phyloP scores from a whole-genome alignment of 208 protist genomes.

The Naegleria gruberi region DNA sequence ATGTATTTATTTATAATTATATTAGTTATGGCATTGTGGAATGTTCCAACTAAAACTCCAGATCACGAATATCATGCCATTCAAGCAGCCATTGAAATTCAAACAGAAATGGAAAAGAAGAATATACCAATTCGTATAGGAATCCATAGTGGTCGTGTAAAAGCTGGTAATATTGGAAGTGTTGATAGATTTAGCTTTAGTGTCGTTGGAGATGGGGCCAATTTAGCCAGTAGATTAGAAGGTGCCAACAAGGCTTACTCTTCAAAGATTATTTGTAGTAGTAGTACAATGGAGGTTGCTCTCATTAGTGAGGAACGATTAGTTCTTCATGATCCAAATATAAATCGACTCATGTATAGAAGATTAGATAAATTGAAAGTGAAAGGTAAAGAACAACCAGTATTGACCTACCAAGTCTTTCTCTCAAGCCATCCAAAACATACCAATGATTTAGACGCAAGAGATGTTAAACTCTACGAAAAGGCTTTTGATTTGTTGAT shows the following conservation, averaged over 20 bases:
- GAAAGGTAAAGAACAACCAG: background rate
- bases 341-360: background rate
- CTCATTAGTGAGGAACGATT: background rate
- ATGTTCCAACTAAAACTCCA: background rate
- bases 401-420: background rate
- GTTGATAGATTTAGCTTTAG: background rate
- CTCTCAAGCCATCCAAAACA: background rate
- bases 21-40: conserved; percentile 9
- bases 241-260: background rate
- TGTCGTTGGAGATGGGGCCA: background rate
- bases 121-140: background rate
- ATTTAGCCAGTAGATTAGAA: background rate
- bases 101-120: background rate
- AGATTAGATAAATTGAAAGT: background rate
- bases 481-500: background rate
- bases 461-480: background rate
- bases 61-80: background rate
- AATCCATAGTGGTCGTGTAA: background rate
- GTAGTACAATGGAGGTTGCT: background rate
- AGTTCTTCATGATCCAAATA: background rate
- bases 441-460: background rate
- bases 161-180: background rate
- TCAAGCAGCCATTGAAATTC: background rate
- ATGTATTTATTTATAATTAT: too few species aligned
- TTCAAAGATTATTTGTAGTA: background rate